These are phyloP conservation scores for Colletotrichum sp. DNA, from an alignment of 2,329 filamentous ascomycete species.

Conservation along the genomic window DNA sequence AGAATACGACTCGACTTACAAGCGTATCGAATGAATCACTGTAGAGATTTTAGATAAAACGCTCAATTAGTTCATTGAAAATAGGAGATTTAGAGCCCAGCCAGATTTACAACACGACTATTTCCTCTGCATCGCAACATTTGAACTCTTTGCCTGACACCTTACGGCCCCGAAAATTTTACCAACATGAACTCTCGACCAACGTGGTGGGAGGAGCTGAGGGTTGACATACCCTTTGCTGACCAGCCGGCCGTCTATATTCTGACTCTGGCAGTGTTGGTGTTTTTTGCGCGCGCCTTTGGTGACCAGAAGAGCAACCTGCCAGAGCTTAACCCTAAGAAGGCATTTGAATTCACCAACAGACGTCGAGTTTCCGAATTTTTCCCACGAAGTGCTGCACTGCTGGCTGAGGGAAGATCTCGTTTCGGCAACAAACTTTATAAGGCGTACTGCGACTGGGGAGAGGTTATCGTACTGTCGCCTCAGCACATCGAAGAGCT, in stretches of 20 bases:
- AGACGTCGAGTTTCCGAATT: not conserved
- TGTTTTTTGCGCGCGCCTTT: not conserved
- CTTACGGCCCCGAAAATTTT: not conserved
- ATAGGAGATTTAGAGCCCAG: not conserved
- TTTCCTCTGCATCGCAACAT: not conserved
- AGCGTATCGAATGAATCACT: not conserved
- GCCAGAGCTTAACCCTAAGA: not conserved
- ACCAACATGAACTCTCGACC: not conserved
- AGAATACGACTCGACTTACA: not conserved
- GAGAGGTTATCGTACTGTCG: not conserved
- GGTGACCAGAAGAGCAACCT: not conserved
- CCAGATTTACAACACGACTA: not conserved
- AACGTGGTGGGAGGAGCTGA: not conserved
- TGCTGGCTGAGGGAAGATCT: not conserved
- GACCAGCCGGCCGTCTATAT: not conserved
- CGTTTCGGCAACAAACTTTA: not conserved
- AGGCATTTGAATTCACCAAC: not conserved
- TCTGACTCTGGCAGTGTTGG: not conserved
- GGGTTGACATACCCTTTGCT: not conserved
- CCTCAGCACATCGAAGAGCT: not conserved
- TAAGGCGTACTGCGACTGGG: not conserved
- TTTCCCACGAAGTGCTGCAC: not conserved
- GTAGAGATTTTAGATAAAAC: not conserved
- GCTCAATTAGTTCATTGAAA: not conserved
- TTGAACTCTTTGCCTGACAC: not conserved